Evolutionary conservation across 2,329 filamentous ascomycete genomes (phyloP), one percentile per base, ranked within the genome.

Genomic region (Diaporthe citri): DNA sequence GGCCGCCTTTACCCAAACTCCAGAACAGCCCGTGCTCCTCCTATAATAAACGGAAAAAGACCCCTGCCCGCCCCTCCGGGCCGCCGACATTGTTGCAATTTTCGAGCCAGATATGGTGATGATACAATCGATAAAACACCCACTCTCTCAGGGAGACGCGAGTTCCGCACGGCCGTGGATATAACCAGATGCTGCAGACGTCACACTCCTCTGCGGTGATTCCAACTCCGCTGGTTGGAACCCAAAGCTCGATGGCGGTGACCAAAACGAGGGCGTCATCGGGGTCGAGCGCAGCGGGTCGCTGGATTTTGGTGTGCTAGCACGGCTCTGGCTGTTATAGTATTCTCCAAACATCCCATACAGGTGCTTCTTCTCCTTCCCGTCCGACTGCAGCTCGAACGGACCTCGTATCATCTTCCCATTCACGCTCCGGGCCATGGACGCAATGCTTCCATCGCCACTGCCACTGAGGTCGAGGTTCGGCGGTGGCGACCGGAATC

Each of bases 181-280:
- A 22, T 69, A 39, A 17, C 60, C 51, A 3, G n/a, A 59, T 22
- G 31, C 60, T 60, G 71, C 46, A 36, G 71, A 69, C 22, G 60
- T 69, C 20, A 66, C 34, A 10, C 71, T 52, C 57, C 70, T 64
- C 46, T 48, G 41, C 28, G 72, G 75, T 46, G 75, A 75, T 55
- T 76, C 75, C 67, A 76, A 55, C 57, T 75, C 75, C 13, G 75
- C 73, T 5, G 73, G 75, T 43, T 72, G 73, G n/a, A 43, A 73
- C 13, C 69, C 75, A 25, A 59, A 64, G 28, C 62, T 72, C 25
- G 72, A 46, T 17, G 71, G 74, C 25, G 74, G 74, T 17, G 74
- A 73, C 57, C 64, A 71, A 5, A 62, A 57, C 15, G 75, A 73
- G 15, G 69, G 55, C 20, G 60, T 69, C 60, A 36, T n/a, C 5